Evolutionary conservation across 164 flowering plant genomes (phyloP), one percentile per base, ranked within the genome.

Genomic region (Taxillus chinensis): DNA sequence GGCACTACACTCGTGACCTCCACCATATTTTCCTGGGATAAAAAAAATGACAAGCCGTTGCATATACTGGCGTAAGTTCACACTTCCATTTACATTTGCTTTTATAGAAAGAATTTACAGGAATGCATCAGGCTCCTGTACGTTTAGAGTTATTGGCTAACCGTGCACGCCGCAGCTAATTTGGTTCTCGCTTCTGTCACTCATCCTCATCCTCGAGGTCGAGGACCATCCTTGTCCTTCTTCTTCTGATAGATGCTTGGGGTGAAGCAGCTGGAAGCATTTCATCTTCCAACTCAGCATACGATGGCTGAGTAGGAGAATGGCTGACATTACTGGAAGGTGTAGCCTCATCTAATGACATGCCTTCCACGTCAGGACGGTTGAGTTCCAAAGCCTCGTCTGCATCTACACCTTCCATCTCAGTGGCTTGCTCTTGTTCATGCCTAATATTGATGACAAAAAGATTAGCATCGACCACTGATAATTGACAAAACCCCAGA

Each of bases 131-230:
- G 1, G 27, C 27, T 27, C 27, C 2, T 27, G 27, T 27, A 27
- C 27, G 27, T 27, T 27, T 27, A 27, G 27, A 27, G 27, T 27
- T 27, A 27, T 27, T 2, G 27, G 27, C 27, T 27, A 27, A 27
- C 27, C 27, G 27, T 27, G 27, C 27, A 27, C 27, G 27, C 27
- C 27, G 27, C 27, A 27, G 27, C 27, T 27, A 27, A 27, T 27
- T 27, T 27, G 27, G 27, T 27, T 0, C 52, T 5, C 50, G 12
- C 46, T 3, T 37, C 39, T 11, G 56, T 57, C 59, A 73, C 39
- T 82, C 82, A 64, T 83, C 88, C 41, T 87, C 90, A 14, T 86
- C 96, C 13, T 86, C 96, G 14, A 59, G n/a, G 71, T 89, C 87
- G 52, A 83, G 42, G 3, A 86, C 83, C 79, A 89, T 75, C 74